A percentile compares a stretch with the other conserved stretches of the same genome.
phyloP scores from a whole-genome alignment of 2,329 filamentous ascomycete genomes.

The Mycogone perniciosa region DNA sequence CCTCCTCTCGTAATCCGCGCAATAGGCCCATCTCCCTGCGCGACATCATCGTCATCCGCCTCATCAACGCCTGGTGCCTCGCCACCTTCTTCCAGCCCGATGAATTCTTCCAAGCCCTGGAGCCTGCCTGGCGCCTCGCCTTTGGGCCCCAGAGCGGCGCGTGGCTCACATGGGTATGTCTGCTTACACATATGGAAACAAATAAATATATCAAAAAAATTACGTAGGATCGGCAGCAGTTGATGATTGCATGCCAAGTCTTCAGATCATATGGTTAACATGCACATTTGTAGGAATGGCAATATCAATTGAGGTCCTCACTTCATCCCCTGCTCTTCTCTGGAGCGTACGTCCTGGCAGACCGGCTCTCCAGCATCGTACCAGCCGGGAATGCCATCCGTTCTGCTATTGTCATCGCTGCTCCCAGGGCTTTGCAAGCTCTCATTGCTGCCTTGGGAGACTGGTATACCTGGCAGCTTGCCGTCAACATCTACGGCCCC shows the following conservation, averaged over 20 bases:
- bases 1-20: slow-evolving; percentile 5
- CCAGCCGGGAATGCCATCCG: slow-evolving; percentile 47
- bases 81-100: slow-evolving; percentile 96
- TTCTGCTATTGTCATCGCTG: slow-evolving; percentile 61
- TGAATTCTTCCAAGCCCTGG: slow-evolving; percentile 92
- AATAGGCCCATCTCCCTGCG: slow-evolving; percentile 4
- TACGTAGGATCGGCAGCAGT: too few relatives aligned
- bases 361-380: slow-evolving; percentile 50
- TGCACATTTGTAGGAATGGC: slow-evolving; percentile 69
- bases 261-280: slow-evolving; percentile 12
- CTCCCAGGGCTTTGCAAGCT: slow-evolving; percentile 72
- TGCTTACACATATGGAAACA: background rate
- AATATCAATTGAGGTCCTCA: slow-evolving; percentile 77
- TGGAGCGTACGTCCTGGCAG: slow-evolving; percentile 58
- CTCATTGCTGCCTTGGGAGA: slow-evolving; percentile 72
- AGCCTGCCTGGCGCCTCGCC: slow-evolving; percentile 85
- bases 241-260: too few relatives aligned
- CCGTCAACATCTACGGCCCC: slow-evolving; percentile 63
- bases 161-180: slow-evolving; percentile 90
- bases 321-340: slow-evolving; percentile 88
- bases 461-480: slow-evolving; percentile 82
- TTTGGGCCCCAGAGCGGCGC: slow-evolving; percentile 73
- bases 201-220: background rate
- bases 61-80: slow-evolving; percentile 71
- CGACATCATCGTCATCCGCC: slow-evolving; percentile 56